Percentiles rank a stretch among this genome's conserved stretches.
These are phyloP conservation scores for Chalaropsis ovoidea DNA, from an alignment of 2,329 filamentous ascomycete species.

Conservation along the genomic window DNA sequence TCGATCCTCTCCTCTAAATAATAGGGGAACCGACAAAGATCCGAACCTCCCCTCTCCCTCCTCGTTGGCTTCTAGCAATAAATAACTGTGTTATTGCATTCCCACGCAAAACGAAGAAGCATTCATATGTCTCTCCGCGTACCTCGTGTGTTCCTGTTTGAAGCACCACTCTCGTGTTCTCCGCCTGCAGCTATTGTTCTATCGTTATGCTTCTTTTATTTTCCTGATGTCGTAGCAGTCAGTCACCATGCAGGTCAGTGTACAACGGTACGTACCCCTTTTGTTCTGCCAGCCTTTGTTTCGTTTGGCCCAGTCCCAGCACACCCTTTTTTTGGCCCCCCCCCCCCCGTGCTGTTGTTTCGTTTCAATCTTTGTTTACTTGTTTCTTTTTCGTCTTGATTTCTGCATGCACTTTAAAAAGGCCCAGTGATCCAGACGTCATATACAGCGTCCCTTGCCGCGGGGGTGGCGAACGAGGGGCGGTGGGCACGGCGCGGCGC, in stretches of 20 bases:
- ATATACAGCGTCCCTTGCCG: constrained; percentile 8
- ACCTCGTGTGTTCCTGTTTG: background rate
- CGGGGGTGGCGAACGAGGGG: background rate
- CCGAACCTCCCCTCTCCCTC: no score
- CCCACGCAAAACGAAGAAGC: background rate
- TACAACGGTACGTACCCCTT: background rate
- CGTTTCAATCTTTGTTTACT: constrained; percentile 13
- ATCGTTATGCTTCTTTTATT: constrained; percentile 9
- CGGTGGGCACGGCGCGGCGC: background rate
- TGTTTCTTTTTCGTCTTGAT: constrained; percentile 11
- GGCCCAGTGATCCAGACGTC: background rate
- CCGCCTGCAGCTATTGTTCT: no score
- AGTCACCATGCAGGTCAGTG: background rate
- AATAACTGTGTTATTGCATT: background rate
- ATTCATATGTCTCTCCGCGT: background rate
- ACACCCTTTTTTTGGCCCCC: background rate
- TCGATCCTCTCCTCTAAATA: no score
- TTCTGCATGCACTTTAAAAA: constrained; percentile 7
- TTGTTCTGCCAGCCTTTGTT: background rate
- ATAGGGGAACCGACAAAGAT: no score
- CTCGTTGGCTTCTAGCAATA: no score
- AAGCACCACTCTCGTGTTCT: background rate
- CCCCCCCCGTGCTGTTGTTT: constrained; percentile 7
- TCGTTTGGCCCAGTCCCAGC: background rate
- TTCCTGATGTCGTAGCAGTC: background rate